These are phyloP conservation scores for Bretschneidera sinensis DNA, from an alignment of 345 rosid species.

Conservation along the genomic window DNA sequence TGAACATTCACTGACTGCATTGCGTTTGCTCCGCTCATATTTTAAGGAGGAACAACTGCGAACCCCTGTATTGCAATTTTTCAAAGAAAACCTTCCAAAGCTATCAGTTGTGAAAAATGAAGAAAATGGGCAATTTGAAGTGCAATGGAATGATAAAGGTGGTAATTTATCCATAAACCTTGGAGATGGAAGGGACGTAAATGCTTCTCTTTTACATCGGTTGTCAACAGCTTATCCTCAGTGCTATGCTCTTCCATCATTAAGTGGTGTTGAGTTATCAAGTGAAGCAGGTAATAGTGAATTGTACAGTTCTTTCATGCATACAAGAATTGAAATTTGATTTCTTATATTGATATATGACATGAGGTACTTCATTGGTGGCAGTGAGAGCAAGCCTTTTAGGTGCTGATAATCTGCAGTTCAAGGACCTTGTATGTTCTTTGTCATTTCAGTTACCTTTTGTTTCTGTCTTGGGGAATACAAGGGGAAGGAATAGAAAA, in stretches of 20 bases:
- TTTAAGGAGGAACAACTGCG: slow-evolving; percentile 48
- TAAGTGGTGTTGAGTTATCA: slow-evolving; percentile 50
- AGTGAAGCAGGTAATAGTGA: slow-evolving; percentile 36
- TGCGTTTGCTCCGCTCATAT: slow-evolving; percentile 61
- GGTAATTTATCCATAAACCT: slow-evolving; percentile 25
- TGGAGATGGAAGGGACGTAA: slow-evolving; percentile 33
- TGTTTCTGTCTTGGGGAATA: slow-evolving; percentile 7
- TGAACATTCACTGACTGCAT: slow-evolving; percentile 46
- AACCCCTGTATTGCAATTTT: slow-evolving; percentile 49
- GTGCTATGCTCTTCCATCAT: slow-evolving; percentile 30
- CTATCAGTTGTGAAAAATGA: slow-evolving; percentile 35
- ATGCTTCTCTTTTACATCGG: slow-evolving; percentile 45
- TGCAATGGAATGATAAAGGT: slow-evolving; percentile 37
- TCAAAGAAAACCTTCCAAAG: slow-evolving; percentile 58
- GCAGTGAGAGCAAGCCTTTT: slow-evolving; percentile 52
- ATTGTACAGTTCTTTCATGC: background rate
- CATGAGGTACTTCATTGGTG: slow-evolving; percentile 15
- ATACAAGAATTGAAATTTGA: slow-evolving; percentile 4
- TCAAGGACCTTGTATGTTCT: slow-evolving; percentile 51
- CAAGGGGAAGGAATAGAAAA: background rate
- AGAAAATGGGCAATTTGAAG: slow-evolving; percentile 49
- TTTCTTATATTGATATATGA: slow-evolving; percentile 14
- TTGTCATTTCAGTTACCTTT: slow-evolving; percentile 4
- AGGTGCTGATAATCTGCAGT: slow-evolving; percentile 36
- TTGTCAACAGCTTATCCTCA: slow-evolving; percentile 52